Evolutionary conservation across 768 basidiomycete species (phyloP), one percentile per base, ranked within the genome.

Genomic region (Trametes cubensis): DNA sequence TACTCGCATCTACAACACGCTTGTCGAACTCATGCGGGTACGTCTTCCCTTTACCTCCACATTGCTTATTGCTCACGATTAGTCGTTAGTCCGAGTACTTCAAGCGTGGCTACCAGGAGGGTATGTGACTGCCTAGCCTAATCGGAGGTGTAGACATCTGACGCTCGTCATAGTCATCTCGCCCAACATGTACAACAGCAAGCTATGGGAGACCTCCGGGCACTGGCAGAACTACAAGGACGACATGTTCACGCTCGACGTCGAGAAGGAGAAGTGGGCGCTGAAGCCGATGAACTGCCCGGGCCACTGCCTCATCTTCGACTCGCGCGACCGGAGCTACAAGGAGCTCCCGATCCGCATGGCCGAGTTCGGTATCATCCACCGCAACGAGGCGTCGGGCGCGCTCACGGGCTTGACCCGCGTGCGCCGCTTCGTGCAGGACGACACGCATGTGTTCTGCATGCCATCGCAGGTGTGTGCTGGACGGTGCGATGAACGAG

Each of bases 241-340:
- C 56, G 95, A 94, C 77, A 99, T 99, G 97, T 99, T 98, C 79
- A 74, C 81, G 47, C 86, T 98, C 60, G 91, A 95, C 60, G 77
- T 98, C 59, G 97, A 99, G 77, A 98, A 98, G 78, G 95, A 98
- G 77, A 85, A 85, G 71, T 99, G 94, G 86, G 96, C 84, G 0
- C 81, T 98, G 61, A 97, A 98, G 77, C 97, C 97, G 20, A 99
- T 99, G 97, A 99, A 99, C 76, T 98, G 97, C 79, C 97, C 92
- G 0, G 95, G 95, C 6, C 97, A 98, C 74, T 95, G 92, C 75
- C 75, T 98, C 52, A 92, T 99, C 68, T 99, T 98, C 71, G 96
- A 94, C 76, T 90, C 92, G 25, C 83, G 92, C 60, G 95, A 97
- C 74, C 86, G 97, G 64, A 89, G 87, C 63, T 98, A 98, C 79